These are phyloP conservation scores for Yueomyces sp. DNA, from an alignment of 805 yeast species.

Conservation along the genomic window DNA sequence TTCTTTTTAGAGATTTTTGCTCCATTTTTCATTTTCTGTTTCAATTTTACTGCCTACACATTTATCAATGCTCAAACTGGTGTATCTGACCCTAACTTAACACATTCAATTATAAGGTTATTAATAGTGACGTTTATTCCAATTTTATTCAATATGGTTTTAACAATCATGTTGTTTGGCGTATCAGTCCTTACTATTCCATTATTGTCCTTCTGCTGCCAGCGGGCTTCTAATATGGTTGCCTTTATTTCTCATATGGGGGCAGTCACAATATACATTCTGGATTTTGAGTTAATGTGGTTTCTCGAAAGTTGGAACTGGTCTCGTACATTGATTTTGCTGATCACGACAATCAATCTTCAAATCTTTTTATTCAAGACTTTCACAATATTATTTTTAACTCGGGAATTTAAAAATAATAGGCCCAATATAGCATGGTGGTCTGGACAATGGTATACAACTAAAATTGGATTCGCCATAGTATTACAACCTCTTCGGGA, in stretches of 20 bases:
- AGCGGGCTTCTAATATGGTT: conserved; percentile 34
- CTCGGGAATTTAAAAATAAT: conserved; percentile 51
- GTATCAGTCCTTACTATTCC: conserved; percentile 41
- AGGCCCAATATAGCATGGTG: conserved; percentile 61
- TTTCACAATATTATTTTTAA: conserved; percentile 35
- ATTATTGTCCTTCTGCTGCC: conserved; percentile 27
- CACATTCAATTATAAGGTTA: conserved; percentile 52
- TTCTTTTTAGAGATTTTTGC: conserved; percentile 69
- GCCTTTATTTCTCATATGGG: conserved; percentile 44
- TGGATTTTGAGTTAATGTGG: conserved; percentile 52
- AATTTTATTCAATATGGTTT: conserved; percentile 25
- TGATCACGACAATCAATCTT: conserved; percentile 39
- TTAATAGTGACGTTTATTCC: conserved; percentile 40
- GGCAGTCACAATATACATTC: conserved; percentile 38
- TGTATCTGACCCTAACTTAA: conserved; percentile 36
- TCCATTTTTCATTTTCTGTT: conserved; percentile 56
- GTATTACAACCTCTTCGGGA: conserved; percentile 56
- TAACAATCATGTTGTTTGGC: conserved; percentile 25
- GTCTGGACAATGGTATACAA: conserved; percentile 59
- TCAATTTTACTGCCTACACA: conserved; percentile 57
- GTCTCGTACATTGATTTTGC: conserved; percentile 44
- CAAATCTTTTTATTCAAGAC: conserved; percentile 47
- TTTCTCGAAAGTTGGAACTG: conserved; percentile 56
- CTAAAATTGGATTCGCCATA: conserved; percentile 48
- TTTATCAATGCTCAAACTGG: conserved; percentile 85